phyloP scores from a whole-genome alignment of 2,329 filamentous ascomycete genomes.

The Colletotrichum sp. region DNA sequence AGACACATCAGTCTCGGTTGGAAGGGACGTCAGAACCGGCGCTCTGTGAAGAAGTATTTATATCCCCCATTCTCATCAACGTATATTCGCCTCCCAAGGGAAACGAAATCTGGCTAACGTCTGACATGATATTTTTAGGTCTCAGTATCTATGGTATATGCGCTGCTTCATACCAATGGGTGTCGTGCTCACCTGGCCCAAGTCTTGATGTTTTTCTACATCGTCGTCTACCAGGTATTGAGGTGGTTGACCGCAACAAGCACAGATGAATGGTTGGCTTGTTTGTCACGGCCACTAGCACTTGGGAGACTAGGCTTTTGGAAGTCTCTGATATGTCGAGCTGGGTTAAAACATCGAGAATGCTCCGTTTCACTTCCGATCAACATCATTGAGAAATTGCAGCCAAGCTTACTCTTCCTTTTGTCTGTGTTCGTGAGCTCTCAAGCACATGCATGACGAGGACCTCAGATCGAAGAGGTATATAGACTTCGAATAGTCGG shows the following conservation, averaged over 20 bases:
- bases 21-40: not conserved
- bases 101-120: too few species aligned
- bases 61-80: not conserved
- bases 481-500: not conserved
- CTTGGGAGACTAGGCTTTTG: not conserved
- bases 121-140: not conserved
- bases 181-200: not conserved
- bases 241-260: not conserved
- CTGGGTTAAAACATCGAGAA: not conserved
- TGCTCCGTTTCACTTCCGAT: not conserved
- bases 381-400: not conserved
- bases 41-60: rapidly evolving
- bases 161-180: not conserved
- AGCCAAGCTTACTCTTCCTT: not conserved
- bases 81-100: not conserved
- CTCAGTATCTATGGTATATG: not conserved
- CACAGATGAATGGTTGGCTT: not conserved
- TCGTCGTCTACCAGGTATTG: not conserved
- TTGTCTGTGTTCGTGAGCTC: not conserved
- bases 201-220: not conserved
- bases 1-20: rapidly evolving
- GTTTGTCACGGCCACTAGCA: rapidly evolving
- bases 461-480: not conserved
- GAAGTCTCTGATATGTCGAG: not conserved
- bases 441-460: not conserved